Evolutionary conservation across 2,329 filamentous ascomycete species (phyloP), one percentile per base, ranked within the genome.

Genomic region (Pseudopyricularia javanii): DNA sequence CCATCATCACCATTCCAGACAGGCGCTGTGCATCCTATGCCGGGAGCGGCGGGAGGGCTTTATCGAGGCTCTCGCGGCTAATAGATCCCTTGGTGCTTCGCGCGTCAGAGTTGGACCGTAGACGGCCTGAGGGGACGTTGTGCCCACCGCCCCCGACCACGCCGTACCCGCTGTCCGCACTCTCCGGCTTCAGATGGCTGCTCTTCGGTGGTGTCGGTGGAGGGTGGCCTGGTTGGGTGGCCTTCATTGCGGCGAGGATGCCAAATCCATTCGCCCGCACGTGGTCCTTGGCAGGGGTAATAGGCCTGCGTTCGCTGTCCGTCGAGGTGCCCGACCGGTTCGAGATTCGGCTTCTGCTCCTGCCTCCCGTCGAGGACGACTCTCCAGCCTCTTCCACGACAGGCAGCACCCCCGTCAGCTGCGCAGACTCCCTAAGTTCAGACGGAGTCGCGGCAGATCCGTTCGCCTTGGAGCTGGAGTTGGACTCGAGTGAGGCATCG

Each of bases 341-440:
- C 53, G 55, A 62, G 9, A 59, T 56, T 17, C 62, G 66, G 54
- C 71, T 69, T 22, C 74, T 74, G 61, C 79, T 80, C 52, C 76
- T 75, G 30, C 75, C 79, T 2, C 82, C 80, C 24, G 82, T 76
- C 55, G 85, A 88, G 7, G 76, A 79, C 9, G 75, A 83, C 66
- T 96, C 91, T 5, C 82, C 86, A n/a, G 82, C 85, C 68, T 97
- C 91, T 59, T 95, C 88, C 7, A 97, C 90, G 9, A 96, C 84
- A 0, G 91, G 91, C 2, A 97, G 70, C 1, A 69, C 76, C 62
- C 64, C 26, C 57, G 15, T 64, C 62, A 65, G 20, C 70, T 74
- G 62, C 71, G 76, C 22, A 70, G 78, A 68, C 73, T 86, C 63
- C 70, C 76, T 58, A 74, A 74, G 54, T 71, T 80, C 54, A 11